These are phyloP conservation scores for Groenewaldozyma salmanticensis DNA, from an alignment of 805 yeast genomes.

Conservation along the genomic window DNA sequence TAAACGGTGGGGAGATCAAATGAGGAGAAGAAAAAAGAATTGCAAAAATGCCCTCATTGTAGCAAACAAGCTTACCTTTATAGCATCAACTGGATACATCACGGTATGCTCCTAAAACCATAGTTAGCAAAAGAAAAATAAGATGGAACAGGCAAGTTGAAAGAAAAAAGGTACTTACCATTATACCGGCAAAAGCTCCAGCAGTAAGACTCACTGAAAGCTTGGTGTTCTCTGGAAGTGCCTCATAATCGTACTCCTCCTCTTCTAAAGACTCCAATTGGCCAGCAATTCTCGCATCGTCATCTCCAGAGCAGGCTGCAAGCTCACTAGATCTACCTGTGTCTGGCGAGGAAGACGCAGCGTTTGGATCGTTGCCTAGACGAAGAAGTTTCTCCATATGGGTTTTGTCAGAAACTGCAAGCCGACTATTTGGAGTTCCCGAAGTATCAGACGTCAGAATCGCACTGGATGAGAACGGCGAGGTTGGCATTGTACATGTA, in stretches of 20 bases:
- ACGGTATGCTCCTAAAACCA: constrained; percentile 72
- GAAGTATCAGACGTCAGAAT: too few species aligned
- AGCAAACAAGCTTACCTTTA: constrained; percentile 72
- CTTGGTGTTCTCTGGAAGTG: constrained; percentile 81
- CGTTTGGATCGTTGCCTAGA: too few species aligned
- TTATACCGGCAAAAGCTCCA: constrained; percentile 98
- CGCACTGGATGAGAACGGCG: too few species aligned
- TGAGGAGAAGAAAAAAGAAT: neutral
- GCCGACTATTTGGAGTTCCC: too few species aligned
- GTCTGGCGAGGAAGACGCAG: too few species aligned
- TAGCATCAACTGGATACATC: constrained; percentile 94
- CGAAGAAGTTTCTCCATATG: too few species aligned
- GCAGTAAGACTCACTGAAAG: constrained; percentile 74
- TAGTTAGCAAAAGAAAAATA: neutral
- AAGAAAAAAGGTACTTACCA: constrained; percentile 30
- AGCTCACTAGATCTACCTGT: too few species aligned
- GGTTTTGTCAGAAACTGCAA: too few species aligned
- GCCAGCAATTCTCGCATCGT: too few species aligned
- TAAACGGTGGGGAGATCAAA: neutral
- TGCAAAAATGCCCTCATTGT: neutral
- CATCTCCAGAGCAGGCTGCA: too few species aligned
- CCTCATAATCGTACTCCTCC: constrained; percentile 58
- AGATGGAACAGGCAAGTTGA: neutral
- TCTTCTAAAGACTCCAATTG: too few species aligned
- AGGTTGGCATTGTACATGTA: too few species aligned